phyloP scores from a whole-genome alignment of 2,329 filamentous ascomycete species.

The Epicoccum sorghinum region DNA sequence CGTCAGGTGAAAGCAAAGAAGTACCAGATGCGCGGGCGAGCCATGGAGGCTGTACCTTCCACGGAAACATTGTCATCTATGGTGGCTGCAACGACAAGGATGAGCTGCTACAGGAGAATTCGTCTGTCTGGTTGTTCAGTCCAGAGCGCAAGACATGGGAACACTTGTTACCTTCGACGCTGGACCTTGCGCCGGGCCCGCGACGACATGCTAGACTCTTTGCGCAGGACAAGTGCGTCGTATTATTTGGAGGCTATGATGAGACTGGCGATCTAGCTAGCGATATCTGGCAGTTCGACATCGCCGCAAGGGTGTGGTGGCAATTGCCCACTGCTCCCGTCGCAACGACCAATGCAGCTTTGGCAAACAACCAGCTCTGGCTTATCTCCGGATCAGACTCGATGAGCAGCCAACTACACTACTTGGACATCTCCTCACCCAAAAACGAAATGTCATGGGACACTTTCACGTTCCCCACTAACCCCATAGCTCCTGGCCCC shows the following conservation, averaged over 20 bases:
- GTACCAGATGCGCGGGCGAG: slow-evolving; percentile 46
- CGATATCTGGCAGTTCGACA: slow-evolving; percentile 36
- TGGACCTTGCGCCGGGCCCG: slow-evolving; percentile 26
- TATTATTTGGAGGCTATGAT: slow-evolving; percentile 38
- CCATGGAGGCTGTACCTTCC: slow-evolving; percentile 50
- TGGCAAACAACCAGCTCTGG: slow-evolving; percentile 48
- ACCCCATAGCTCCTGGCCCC: slow-evolving; percentile 52
- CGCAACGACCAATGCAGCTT: slow-evolving; percentile 42
- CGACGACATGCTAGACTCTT: slow-evolving; percentile 30
- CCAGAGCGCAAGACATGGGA: slow-evolving; percentile 38
- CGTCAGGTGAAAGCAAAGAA: slow-evolving; percentile 34
- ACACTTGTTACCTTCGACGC: slow-evolving; percentile 22
- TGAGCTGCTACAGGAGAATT: slow-evolving; percentile 42
- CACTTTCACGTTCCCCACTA: slow-evolving; percentile 50
- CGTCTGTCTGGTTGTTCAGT: slow-evolving; percentile 52
- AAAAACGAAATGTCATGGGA: slow-evolving; percentile 43
- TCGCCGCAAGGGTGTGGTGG: slow-evolving; percentile 29
- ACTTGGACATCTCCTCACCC: slow-evolving; percentile 29
- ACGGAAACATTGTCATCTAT: slow-evolving; percentile 48
- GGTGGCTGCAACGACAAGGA: slow-evolving; percentile 46
- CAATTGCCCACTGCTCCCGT: slow-evolving; percentile 35
- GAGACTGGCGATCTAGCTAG: slow-evolving; percentile 30
- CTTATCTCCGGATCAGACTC: slow-evolving; percentile 46
- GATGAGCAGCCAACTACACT: slow-evolving; percentile 38
- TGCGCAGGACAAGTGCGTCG: slow-evolving; percentile 23